Percentiles rank a stretch among this genome's conserved stretches.
phyloP scores from a whole-genome alignment of 306 rosid species.

The Fragaria nilgerrensis region DNA sequence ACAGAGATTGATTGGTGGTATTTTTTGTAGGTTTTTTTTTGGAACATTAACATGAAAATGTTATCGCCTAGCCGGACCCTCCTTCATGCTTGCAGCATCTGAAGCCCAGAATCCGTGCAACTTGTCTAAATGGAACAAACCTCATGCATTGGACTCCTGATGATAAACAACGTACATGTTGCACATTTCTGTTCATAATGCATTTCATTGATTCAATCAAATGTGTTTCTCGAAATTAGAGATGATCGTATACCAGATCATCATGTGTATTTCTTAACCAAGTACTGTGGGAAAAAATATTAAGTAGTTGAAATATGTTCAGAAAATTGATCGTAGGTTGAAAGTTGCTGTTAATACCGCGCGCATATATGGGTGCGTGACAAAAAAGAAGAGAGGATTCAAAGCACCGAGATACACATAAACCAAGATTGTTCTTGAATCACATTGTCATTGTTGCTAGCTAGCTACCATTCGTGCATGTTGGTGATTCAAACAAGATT shows the following conservation, averaged over 20 bases:
- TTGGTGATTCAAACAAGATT: not conserved
- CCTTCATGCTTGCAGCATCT: slow-evolving; percentile 14
- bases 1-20: not conserved
- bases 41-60: not conserved
- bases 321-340: too few species aligned
- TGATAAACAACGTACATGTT: not conserved
- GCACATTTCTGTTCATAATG: slow-evolving; percentile 2
- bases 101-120: slow-evolving; percentile 22
- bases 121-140: slow-evolving; percentile 4
- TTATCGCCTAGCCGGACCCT: not conserved
- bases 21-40: not conserved
- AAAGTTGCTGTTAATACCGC: too few species aligned
- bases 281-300: too few species aligned
- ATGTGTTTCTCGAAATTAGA: not conserved
- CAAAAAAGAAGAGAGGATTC: too few species aligned
- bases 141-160: not conserved
- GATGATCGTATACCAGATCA: not conserved
- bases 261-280: not conserved
- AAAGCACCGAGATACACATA: too few species aligned
- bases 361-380: too few species aligned
- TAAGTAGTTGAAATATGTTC: too few species aligned
- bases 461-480: not conserved
- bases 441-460: not conserved
- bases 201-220: not conserved
- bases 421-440: too few species aligned